Base-by-base conservation (phyloP, 2,329 filamentous ascomycete genomes). In the Fusarium neocosmosporiellum region DNA sequence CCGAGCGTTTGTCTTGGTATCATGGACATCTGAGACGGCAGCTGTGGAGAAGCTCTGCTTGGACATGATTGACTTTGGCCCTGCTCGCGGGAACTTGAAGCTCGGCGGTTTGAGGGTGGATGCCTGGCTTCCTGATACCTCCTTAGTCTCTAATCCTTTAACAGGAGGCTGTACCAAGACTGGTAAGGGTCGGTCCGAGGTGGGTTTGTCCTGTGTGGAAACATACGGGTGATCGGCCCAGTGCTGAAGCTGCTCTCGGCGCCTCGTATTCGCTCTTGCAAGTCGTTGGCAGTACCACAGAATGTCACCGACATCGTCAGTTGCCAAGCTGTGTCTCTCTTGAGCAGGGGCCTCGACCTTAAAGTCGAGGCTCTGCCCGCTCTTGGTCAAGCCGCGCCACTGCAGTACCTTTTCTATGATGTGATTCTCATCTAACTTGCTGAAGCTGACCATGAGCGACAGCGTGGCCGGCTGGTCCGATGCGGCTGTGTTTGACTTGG, bases 341-440 rank as follows among this genome's bases (percentile, higher is more conserved):
- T n/a, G 8, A 48, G 22, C 5, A 18, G 22, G 22, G 16, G 16
- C 0, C 3, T 48, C 43, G 0, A 18, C 5, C 16, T 48, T 14
- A 7, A 5, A 48, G 1, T 8, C 27, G 16, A 48, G 5, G 9
- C 5, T 48, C 43, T 48, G 43, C 22, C 43, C 43, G 5, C 22
- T 48, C 8, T 48, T 48, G 16, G 8, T 66, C 54, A 29, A 59
- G 66, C 29, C 34, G 13, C 22, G 60, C 65, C 11, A 72, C 27
- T 48, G 43, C 2, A 48, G 16, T 7, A 48, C 9, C 43, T 48
- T 48, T 27, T 48, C 43, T 27, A 27, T n/a, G 22, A 11, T 4
- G 16, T 48, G 43, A 1, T 22, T 48, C 22, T 48, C 22, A 48
- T 48, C 43, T 27, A 27, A 27, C 9, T 48, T 48, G 16, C 16